A percentile compares a stretch with the other conserved stretches of the same genome.
Conservation (phyloP, 2,329 filamentous ascomycete genomes). For the Pseudogymnoascus sp. region DNA sequence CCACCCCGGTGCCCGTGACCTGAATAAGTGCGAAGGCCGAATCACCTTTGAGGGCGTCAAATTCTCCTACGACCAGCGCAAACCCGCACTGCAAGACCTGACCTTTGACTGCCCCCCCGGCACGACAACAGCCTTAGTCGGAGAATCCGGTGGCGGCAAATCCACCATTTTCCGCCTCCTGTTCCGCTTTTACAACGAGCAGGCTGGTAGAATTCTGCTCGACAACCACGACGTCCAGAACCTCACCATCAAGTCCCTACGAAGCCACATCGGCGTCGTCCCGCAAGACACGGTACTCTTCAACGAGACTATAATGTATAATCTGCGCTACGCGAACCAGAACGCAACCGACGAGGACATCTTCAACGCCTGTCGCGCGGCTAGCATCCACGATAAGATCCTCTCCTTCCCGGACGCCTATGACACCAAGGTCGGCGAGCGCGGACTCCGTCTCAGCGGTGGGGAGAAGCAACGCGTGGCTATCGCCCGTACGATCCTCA, state of each 20-base stretch:
- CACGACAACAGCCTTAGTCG: conserved; percentile 91
- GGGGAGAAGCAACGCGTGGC: conserved; percentile 92
- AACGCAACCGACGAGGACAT: conserved; percentile 73
- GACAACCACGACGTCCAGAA: conserved; percentile 79
- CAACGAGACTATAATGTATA: conserved; percentile 93
- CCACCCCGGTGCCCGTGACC: conserved; percentile 50
- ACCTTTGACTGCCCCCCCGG: conserved; percentile 81
- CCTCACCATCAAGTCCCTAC: conserved; percentile 87
- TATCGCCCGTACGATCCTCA: conserved; percentile 86
- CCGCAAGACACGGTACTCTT: conserved; percentile 94
- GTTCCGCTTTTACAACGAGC: conserved; percentile 91
- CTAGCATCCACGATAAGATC: conserved; percentile 89
- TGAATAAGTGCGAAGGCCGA: conserved; percentile 66
- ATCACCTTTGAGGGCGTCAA: conserved; percentile 83
- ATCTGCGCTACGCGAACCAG: conserved; percentile 81
- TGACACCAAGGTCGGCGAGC: conserved; percentile 82
- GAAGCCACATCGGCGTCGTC: conserved; percentile 86
- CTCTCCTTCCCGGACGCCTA: conserved; percentile 82
- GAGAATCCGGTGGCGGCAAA: conserved; percentile 93
- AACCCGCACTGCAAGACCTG: conserved; percentile 74
- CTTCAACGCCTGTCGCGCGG: conserved; percentile 71
- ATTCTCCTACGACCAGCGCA: conserved; percentile 83
- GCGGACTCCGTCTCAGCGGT: conserved; percentile 76
- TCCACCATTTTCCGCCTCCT: conserved; percentile 92
- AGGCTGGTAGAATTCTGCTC: conserved; percentile 70